phyloP scores from a whole-genome alignment of 2,329 filamentous ascomycete species.

The Orbilia quercus region DNA sequence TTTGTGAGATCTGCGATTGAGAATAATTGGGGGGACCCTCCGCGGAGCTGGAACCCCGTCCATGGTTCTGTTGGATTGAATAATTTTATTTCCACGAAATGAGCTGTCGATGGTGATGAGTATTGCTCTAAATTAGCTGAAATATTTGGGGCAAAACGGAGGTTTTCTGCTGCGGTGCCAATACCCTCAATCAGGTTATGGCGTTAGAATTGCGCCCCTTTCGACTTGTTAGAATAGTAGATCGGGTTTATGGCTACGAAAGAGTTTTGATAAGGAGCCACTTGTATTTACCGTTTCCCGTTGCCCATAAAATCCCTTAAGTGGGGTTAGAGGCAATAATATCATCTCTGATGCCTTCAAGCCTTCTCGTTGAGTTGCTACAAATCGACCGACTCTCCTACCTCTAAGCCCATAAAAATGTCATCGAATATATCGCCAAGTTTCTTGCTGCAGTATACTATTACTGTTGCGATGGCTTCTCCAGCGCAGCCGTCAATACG shows the following conservation, averaged over 20 bases:
- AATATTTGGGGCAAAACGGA: neutral
- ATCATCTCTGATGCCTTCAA: slow-evolving; percentile 1
- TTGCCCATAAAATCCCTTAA: neutral
- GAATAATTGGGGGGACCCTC: slow-evolving; percentile 1
- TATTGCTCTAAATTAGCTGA: neutral
- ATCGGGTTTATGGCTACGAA: too few species aligned
- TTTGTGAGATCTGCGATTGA: slow-evolving; percentile 5
- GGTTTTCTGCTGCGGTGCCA: neutral
- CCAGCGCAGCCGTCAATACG: neutral
- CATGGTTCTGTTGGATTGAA: neutral
- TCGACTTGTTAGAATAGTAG: neutral
- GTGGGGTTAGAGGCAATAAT: neutral
- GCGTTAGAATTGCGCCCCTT: neutral
- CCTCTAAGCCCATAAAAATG: slow-evolving; percentile 11
- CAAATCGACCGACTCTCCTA: neutral
- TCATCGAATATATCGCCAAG: neutral
- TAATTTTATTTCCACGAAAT: neutral
- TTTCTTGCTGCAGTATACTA: neutral
- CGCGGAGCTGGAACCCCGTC: neutral
- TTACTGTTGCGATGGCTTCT: slow-evolving; percentile 1
- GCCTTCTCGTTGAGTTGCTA: neutral
- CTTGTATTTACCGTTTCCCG: slow-evolving; percentile 2
- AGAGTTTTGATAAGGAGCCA: neutral
- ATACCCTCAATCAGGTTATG: neutral
- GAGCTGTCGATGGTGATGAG: neutral